A percentile compares a stretch with the other conserved stretches of the same genome.
These are phyloP conservation scores for Mesembryanthemum crystallinum DNA, from an alignment of 148 eudicot species.

Conservation along the genomic window DNA sequence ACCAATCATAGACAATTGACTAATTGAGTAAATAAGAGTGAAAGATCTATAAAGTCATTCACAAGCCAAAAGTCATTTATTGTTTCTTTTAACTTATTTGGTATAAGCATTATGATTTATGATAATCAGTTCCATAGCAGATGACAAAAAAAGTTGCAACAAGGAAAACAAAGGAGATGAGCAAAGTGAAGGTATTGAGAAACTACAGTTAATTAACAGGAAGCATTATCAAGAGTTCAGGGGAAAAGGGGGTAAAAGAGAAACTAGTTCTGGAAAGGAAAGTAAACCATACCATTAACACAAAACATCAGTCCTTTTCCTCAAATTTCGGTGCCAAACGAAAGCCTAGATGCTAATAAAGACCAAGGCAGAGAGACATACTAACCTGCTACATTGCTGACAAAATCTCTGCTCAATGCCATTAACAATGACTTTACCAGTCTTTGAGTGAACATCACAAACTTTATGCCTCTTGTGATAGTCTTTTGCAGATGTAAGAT, in stretches of 20 bases:
- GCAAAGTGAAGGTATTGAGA: not conserved
- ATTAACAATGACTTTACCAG: slow-evolving; percentile 72
- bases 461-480: slow-evolving; percentile 88
- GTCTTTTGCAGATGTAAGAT: slow-evolving; percentile 67
- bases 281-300: no score
- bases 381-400: slow-evolving; percentile 98
- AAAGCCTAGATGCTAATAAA: not conserved
- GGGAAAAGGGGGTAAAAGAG: not conserved
- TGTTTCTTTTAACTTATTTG: not conserved
- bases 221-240: not conserved
- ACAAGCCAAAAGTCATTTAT: not conserved
- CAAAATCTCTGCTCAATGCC: slow-evolving; percentile 88
- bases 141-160: not conserved
- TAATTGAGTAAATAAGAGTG: not conserved
- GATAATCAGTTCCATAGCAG: not conserved
- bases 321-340: not conserved
- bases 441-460: slow-evolving; percentile 84
- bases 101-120: not conserved
- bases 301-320: not conserved
- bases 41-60: not conserved
- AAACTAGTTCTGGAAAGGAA: not conserved
- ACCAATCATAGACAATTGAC: not conserved
- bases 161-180: no score
- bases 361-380: slow-evolving; percentile 10
- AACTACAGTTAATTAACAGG: not conserved